Evolutionary conservation across 345 rosid species (phyloP).

Genomic region (Dipteronia dyeriana): DNA sequence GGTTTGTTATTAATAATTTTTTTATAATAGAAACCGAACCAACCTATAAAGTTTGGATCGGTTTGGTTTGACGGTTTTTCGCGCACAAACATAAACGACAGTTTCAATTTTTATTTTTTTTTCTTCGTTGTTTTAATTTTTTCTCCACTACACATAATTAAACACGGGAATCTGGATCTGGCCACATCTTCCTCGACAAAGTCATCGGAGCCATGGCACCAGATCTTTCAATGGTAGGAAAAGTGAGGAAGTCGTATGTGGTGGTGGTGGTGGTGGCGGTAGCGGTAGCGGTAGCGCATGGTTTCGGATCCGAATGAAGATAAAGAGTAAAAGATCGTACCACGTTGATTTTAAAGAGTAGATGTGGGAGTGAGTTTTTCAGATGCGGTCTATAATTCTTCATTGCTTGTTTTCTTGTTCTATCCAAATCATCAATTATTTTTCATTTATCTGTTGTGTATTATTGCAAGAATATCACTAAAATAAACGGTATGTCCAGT

Average conservation of each 20-base stretch:
- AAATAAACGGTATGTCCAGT: too few species aligned
- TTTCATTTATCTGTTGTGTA: neutral
- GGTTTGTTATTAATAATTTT: too few species aligned
- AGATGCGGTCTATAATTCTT: slow-evolving; percentile 48
- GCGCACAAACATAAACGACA: too few species aligned
- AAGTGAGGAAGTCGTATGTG: slow-evolving; percentile 43
- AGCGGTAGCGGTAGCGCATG: slow-evolving; percentile 59
- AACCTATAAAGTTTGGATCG: too few species aligned
- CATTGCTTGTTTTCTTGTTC: neutral
- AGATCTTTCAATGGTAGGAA: slow-evolving; percentile 30
- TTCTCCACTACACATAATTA: too few species aligned
- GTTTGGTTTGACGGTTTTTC: too few species aligned
- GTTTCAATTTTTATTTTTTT: too few species aligned
- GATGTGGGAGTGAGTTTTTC: slow-evolving; percentile 61
- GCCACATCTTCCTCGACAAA: slow-evolving; percentile 73
- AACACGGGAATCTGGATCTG: slow-evolving; percentile 55
- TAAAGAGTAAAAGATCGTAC: neutral
- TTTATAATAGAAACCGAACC: too few species aligned
- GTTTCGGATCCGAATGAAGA: neutral
- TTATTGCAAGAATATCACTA: neutral
- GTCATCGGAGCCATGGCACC: slow-evolving; percentile 32
- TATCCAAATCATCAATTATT: neutral
- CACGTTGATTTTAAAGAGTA: slow-evolving; percentile 35
- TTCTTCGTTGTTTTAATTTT: too few species aligned
- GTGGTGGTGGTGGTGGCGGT: slow-evolving; percentile 23